phyloP scores from a whole-genome alignment of 2,329 filamentous ascomycete species.

The Pleoardoris graminearum region DNA sequence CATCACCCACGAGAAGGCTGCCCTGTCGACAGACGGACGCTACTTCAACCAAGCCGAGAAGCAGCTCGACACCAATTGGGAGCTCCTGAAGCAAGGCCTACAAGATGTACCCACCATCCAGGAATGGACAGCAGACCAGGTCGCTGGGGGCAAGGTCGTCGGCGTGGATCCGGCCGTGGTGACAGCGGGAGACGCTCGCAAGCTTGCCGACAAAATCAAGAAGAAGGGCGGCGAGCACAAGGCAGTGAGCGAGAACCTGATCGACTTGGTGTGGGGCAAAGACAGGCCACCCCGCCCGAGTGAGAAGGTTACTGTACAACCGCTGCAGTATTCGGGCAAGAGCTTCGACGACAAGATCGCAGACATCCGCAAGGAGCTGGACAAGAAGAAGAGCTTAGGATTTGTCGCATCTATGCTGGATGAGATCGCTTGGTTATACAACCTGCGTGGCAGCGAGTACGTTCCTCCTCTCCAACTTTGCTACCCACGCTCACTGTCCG shows the following conservation, averaged over 20 bases:
- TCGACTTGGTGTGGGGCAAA: constrained; percentile 86
- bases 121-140: constrained; percentile 88
- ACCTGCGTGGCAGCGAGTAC: constrained; percentile 84
- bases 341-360: constrained; percentile 78
- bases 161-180: constrained; percentile 90
- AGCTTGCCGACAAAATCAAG: constrained; percentile 82
- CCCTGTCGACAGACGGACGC: constrained; percentile 89
- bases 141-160: constrained; percentile 82
- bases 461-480: constrained; percentile 17
- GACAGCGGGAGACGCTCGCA: constrained; percentile 71
- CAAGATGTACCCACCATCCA: constrained; percentile 97
- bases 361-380: constrained; percentile 86
- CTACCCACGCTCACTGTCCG: constrained; percentile 12
- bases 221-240: constrained; percentile 81
- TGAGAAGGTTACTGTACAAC: constrained; percentile 74
- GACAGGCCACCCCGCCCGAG: constrained; percentile 73
- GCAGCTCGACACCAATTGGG: constrained; percentile 91
- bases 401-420: constrained; percentile 95
- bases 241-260: constrained; percentile 77
- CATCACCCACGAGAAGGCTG: constrained; percentile 81
- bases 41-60: constrained; percentile 97
- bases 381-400: constrained; percentile 84
- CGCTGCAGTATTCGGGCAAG: constrained; percentile 77
- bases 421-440: constrained; percentile 98
- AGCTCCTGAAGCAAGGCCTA: constrained; percentile 86